Percentiles rank a stretch among this genome's conserved stretches.
These are phyloP conservation scores for Penicillium palitans DNA, from an alignment of 2,329 filamentous ascomycete genomes.

Conservation along the genomic window DNA sequence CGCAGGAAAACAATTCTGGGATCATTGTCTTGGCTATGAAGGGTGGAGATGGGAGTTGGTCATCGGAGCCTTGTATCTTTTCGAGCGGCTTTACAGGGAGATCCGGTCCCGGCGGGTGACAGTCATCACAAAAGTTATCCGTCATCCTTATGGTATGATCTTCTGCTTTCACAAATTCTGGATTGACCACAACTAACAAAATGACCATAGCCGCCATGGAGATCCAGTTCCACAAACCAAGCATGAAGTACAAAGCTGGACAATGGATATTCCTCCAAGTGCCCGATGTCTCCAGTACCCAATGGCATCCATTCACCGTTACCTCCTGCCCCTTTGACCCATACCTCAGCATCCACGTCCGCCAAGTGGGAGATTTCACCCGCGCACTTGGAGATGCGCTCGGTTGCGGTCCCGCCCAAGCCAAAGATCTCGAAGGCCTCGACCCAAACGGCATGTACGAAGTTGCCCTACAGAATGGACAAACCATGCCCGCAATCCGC, in stretches of 20 bases:
- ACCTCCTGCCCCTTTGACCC: slow-evolving; percentile 96
- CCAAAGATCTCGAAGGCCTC: slow-evolving; percentile 84
- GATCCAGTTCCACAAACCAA: slow-evolving; percentile 94
- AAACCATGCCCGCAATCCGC: slow-evolving; percentile 84
- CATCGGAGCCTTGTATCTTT: slow-evolving; percentile 79
- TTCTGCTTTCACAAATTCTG: neutral
- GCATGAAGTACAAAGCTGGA: slow-evolving; percentile 96
- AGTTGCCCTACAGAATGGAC: slow-evolving; percentile 87
- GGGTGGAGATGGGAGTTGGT: slow-evolving; percentile 97
- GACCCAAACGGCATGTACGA: slow-evolving; percentile 98
- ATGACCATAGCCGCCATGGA: slow-evolving; percentile 77
- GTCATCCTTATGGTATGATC: slow-evolving; percentile 82
- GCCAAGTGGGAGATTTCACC: slow-evolving; percentile 96
- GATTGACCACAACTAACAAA: neutral
- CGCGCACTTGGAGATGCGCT: slow-evolving; percentile 89
- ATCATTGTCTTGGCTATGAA: slow-evolving; percentile 89
- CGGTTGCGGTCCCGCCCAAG: slow-evolving; percentile 84
- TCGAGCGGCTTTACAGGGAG: slow-evolving; percentile 88
- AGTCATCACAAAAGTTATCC: slow-evolving; percentile 88
- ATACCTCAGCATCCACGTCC: slow-evolving; percentile 90
- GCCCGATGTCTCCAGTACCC: slow-evolving; percentile 79
- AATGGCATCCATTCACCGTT: slow-evolving; percentile 99
- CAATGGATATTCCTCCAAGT: slow-evolving; percentile 98
- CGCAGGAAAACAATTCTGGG: slow-evolving; percentile 78
- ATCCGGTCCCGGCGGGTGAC: slow-evolving; percentile 80